phyloP scores from a whole-genome alignment of 225 moss, liverwort and hornwort genomes.

The Rhytidiadelphus loreus region DNA sequence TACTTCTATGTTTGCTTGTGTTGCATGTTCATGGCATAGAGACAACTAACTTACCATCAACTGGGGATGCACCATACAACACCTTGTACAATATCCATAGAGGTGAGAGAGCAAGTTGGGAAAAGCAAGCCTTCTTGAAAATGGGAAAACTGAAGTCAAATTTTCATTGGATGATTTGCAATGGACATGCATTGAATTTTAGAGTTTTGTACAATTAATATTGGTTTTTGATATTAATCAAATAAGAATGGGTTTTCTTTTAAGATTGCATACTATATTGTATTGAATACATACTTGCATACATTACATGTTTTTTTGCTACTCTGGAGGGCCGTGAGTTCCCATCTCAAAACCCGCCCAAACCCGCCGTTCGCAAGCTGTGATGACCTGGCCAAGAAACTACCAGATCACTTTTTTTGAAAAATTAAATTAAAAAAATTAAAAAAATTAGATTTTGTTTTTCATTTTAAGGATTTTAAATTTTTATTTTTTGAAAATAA shows the following conservation, averaged over 20 bases:
- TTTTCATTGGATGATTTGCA: neutral
- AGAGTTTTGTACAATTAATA: neutral
- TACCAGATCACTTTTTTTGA: too few relatives aligned
- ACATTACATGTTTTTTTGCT: too few relatives aligned
- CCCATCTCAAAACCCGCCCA: too few relatives aligned
- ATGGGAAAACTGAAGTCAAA: neutral
- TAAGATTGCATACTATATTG: neutral
- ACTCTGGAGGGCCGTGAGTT: too few relatives aligned
- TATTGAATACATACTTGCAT: neutral
- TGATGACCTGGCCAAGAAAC: too few relatives aligned
- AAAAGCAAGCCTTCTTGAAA: neutral
- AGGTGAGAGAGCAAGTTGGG: accelerated
- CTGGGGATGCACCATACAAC: accelerated
- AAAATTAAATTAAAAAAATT: too few relatives aligned
- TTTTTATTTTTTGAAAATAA: too few relatives aligned
- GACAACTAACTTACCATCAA: neutral
- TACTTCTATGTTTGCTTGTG: too few relatives aligned
- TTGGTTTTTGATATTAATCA: accelerated
- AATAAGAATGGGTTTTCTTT: accelerated
- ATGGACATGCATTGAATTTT: neutral
- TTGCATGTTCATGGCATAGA: neutral
- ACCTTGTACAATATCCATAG: too few relatives aligned
- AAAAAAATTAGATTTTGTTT: too few relatives aligned
- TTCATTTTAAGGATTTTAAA: too few relatives aligned
- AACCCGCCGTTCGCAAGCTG: too few relatives aligned